Conservation (phyloP, 1,284 basidiomycete species). For the Pseudozyma sp. region DNA sequence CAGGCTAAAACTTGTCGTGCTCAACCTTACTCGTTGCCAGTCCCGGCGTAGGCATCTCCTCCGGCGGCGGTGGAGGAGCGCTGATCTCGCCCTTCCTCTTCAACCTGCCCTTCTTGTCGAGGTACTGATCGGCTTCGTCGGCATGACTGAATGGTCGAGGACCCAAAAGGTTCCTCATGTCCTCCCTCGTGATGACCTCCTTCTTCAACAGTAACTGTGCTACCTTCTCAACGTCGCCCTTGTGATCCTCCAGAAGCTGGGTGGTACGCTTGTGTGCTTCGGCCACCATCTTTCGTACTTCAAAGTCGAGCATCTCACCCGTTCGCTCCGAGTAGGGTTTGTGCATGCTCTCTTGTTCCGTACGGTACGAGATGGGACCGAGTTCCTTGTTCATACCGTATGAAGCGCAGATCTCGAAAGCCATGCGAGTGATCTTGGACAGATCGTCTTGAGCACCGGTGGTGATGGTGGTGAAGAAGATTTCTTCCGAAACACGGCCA, state of each 20-base stretch:
- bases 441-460: conserved; percentile 97
- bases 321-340: conserved; percentile 99
- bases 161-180: conserved; percentile 87
- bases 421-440: conserved; percentile 97
- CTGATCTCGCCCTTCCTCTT: conserved; percentile 58
- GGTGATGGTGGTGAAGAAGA: conserved; percentile 96
- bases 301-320: conserved; percentile 88
- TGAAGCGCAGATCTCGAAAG: conserved; percentile 81
- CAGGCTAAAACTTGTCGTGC: conserved; percentile 12
- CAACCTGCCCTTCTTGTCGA: conserved; percentile 65
- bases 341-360: conserved; percentile 87
- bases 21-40: conserved; percentile 45
- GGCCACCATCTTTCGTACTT: conserved; percentile 93
- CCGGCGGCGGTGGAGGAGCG: conserved; percentile 64
- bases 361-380: conserved; percentile 94
- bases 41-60: conserved; percentile 53
- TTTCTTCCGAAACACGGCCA: conserved; percentile 96
- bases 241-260: conserved; percentile 83
- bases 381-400: conserved; percentile 92
- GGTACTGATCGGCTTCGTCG: conserved; percentile 72
- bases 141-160: conserved; percentile 82
- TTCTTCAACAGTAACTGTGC: conserved; percentile 89
- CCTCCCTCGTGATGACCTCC: conserved; percentile 93
- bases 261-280: conserved; percentile 87
- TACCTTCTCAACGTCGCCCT: conserved; percentile 91